Conservation (phyloP, 192 early-diverging fungal species). For the Cladochytrium replicatum region DNA sequence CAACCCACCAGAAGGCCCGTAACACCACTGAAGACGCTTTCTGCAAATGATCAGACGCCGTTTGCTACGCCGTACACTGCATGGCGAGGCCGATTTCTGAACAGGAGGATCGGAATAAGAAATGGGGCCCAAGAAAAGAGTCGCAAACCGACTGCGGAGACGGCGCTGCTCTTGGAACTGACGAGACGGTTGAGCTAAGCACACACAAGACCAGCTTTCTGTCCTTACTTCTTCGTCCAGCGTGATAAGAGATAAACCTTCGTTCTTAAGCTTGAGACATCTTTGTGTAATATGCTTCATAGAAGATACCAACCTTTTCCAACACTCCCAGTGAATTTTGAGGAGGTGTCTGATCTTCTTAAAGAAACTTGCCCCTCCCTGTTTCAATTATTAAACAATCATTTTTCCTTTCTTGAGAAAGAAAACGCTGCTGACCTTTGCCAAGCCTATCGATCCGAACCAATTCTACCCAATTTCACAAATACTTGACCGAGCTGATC, state of each 20-base stretch:
- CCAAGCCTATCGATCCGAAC: conserved; percentile 67
- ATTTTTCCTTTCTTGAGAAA: too few species aligned
- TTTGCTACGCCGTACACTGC: conserved; percentile 80
- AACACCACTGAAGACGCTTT: conserved; percentile 75
- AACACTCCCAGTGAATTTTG: conserved; percentile 91
- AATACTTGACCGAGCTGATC: conserved; percentile 77
- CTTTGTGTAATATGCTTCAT: neutral
- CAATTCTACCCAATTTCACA: conserved; percentile 59
- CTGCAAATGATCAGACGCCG: conserved; percentile 75
- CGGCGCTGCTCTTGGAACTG: conserved; percentile 75
- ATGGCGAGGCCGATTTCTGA: conserved; percentile 80
- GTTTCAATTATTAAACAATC: too few species aligned
- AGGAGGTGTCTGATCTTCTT: conserved; percentile 92
- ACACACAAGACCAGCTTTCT: neutral
- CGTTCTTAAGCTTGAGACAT: too few species aligned
- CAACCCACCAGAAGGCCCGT: conserved; percentile 76
- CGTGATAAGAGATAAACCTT: conserved; percentile 82
- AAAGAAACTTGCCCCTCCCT: conserved; percentile 64
- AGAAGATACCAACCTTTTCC: conserved; percentile 59
- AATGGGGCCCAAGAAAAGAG: too few species aligned
- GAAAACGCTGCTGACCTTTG: too few species aligned
- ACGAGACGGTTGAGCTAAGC: neutral
- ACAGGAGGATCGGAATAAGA: neutral
- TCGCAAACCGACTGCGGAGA: conserved; percentile 44
- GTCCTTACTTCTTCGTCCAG: conserved; percentile 68